These are phyloP conservation scores for Aspergillus candidus DNA, from an alignment of 2,329 filamentous ascomycete species.

Conservation along the genomic window DNA sequence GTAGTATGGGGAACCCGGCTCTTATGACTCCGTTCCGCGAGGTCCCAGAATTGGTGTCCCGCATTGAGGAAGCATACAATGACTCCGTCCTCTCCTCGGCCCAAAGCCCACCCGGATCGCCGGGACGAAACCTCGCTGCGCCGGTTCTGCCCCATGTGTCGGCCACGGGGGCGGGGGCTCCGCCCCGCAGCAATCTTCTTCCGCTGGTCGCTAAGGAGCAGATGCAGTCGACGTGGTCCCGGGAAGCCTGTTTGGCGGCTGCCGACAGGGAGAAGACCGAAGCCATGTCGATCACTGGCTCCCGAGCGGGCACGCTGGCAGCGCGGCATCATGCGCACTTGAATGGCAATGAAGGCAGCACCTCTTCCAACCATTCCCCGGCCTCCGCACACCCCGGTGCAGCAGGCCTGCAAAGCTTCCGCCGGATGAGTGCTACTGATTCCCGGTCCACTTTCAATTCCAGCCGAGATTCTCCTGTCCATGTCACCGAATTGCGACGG, in stretches of 20 bases:
- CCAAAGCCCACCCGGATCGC: constrained; percentile 63
- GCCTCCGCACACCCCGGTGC: constrained; percentile 18
- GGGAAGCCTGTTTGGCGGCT: constrained; percentile 63
- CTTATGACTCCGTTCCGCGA: constrained; percentile 66
- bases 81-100: constrained; percentile 57
- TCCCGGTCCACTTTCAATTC: constrained; percentile 32
- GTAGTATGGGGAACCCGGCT: constrained; percentile 40
- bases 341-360: constrained; percentile 28
- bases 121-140: constrained; percentile 57
- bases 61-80: constrained; percentile 66
- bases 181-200: constrained; percentile 48
- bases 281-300: constrained; percentile 69
- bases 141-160: constrained; percentile 52
- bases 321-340: constrained; percentile 23
- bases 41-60: constrained; percentile 63
- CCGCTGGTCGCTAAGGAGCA: constrained; percentile 64
- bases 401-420: constrained; percentile 24
- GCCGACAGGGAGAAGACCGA: constrained; percentile 63
- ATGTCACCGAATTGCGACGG: constrained; percentile 44
- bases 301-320: constrained; percentile 54
- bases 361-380: constrained; percentile 24
- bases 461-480: constrained; percentile 41
- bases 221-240: constrained; percentile 74
- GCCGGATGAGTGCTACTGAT: constrained; percentile 35
- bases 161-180: constrained; percentile 27